These are phyloP conservation scores for Axilococcus clingmanii DNA, from an alignment of 139 green algal genomes.

Conservation along the genomic window DNA sequence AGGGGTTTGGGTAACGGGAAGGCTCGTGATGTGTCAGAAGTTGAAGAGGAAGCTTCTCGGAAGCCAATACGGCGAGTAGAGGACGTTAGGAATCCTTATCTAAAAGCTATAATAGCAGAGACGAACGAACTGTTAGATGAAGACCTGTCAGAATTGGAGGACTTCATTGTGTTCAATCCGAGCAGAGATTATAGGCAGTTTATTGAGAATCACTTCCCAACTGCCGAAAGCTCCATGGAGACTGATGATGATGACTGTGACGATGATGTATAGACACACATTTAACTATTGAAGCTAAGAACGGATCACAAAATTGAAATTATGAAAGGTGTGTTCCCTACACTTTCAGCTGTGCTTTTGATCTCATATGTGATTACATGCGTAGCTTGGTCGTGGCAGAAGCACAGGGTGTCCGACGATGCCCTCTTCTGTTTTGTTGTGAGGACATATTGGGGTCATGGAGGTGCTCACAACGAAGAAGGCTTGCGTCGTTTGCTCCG, in stretches of 20 bases:
- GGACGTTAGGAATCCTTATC: slow-evolving; percentile 13
- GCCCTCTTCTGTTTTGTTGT: slow-evolving; percentile 51
- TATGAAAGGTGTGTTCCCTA: no score
- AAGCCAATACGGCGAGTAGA: neutral
- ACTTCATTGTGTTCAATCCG: slow-evolving; percentile 30
- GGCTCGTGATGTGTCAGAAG: neutral
- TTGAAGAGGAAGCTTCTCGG: neutral
- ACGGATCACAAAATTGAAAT: neutral
- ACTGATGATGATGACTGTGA: neutral
- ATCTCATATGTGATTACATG: no score
- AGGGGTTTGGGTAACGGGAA: neutral
- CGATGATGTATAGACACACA: neutral
- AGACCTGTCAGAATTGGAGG: slow-evolving; percentile 28
- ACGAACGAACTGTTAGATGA: slow-evolving; percentile 3
- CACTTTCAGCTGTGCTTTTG: no score
- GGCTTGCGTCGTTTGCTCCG: slow-evolving; percentile 37
- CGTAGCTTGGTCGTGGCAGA: no score
- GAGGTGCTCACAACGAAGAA: slow-evolving; percentile 19
- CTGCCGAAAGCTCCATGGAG: neutral
- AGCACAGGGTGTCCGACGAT: no score
- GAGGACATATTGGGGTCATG: slow-evolving; percentile 60
- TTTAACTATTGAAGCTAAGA: neutral
- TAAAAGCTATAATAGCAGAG: slow-evolving; percentile 24
- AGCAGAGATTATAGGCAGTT: neutral
- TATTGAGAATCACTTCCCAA: slow-evolving; percentile 9